Percentiles rank a stretch among this genome's conserved stretches.
Conservation (phyloP, 2,329 filamentous ascomycete genomes). For the Aciculosporium take region DNA sequence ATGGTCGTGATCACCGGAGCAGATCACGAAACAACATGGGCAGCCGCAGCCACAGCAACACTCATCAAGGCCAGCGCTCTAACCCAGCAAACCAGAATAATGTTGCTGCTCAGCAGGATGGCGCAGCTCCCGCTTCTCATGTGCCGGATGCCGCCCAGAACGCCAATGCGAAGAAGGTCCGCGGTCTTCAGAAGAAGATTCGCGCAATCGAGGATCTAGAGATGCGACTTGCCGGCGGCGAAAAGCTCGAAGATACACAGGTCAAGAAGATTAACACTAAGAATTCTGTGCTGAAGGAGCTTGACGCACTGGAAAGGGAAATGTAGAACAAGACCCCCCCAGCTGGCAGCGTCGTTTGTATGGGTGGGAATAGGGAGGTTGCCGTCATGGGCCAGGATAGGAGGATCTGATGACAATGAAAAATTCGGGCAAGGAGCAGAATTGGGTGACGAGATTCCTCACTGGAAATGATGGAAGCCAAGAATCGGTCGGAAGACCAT, state of each 20-base stretch:
- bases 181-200: conserved; percentile 91
- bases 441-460: neutral
- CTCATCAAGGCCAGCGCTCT: conserved; percentile 24
- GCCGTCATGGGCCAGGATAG: neutral
- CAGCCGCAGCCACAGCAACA: conserved; percentile 40
- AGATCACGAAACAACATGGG: conserved; percentile 39
- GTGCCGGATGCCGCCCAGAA: conserved; percentile 34
- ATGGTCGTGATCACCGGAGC: conserved; percentile 36
- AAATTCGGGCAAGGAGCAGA: neutral
- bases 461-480: neutral
- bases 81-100: conserved; percentile 14
- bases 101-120: conserved; percentile 15
- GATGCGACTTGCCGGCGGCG: conserved; percentile 85
- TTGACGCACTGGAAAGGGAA: conserved; percentile 41
- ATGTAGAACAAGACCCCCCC: neutral
- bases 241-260: conserved; percentile 97
- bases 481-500: neutral
- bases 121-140: conserved; percentile 29
- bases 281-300: conserved; percentile 66
- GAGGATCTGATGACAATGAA: neutral
- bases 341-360: neutral
- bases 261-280: conserved; percentile 97
- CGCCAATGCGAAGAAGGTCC: conserved; percentile 86
- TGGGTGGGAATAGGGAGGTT: neutral
- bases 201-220: conserved; percentile 95